Conservation (phyloP, 495 filamentous ascomycete genomes). For the Cercophora samala region DNA sequence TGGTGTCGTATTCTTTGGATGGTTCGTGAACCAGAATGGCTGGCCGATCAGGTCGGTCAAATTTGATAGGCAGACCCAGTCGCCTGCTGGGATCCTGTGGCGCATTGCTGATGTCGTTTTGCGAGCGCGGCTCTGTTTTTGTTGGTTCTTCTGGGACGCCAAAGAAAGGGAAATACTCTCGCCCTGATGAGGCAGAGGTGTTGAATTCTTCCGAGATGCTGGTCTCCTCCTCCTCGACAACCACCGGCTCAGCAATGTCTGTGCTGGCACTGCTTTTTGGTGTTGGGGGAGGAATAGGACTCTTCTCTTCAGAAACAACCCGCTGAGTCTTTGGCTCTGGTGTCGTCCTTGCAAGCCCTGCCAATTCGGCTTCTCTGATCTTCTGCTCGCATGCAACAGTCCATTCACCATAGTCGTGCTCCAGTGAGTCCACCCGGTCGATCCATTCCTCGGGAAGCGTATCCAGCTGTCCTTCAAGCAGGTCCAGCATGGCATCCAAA, state of each 20-base stretch:
- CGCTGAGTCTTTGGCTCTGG: not conserved
- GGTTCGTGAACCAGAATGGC: constrained; percentile 26
- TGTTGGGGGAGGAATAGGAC: not conserved
- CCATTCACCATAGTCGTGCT: constrained; percentile 80
- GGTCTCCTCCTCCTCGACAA: not conserved
- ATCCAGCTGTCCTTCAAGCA: constrained; percentile 76
- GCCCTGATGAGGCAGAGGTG: not conserved
- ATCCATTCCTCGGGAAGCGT: constrained; percentile 85
- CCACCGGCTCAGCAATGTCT: not conserved
- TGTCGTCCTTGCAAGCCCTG: constrained; percentile 15
- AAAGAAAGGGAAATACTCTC: not conserved
- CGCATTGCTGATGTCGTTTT: not conserved
- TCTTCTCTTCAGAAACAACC: not conserved
- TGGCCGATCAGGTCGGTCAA: constrained; percentile 14
- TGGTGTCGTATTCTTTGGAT: constrained; percentile 13
- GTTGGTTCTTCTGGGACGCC: not conserved
- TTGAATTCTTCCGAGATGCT: not conserved
- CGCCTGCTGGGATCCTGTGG: not conserved
- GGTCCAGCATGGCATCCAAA: constrained; percentile 80
- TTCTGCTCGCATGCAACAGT: constrained; percentile 45
- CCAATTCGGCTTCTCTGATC: constrained; percentile 36
- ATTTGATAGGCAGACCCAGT: not conserved
- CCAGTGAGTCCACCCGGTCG: constrained; percentile 74
- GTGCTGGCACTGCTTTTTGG: not conserved
- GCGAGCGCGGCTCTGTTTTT: not conserved